Evolutionary conservation across 805 yeast genomes (phyloP).

Genomic region (Kluyveromyces lactis): DNA sequence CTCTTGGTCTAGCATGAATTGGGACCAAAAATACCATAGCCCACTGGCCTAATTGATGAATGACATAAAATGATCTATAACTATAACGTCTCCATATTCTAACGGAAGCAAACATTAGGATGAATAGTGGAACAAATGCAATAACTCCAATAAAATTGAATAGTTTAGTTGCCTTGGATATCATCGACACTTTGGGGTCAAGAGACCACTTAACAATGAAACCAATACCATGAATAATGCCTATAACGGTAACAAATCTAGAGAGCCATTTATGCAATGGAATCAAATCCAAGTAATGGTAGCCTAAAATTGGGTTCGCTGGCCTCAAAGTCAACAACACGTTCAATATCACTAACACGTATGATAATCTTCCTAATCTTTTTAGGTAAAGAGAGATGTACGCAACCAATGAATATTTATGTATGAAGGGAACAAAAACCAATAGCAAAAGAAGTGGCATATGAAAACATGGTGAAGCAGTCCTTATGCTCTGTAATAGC

Average conservation of each 20-base stretch:
- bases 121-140: conserved; percentile 29
- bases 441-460: conserved; percentile 24
- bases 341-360: conserved; percentile 49
- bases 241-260: conserved; percentile 40
- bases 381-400: conserved; percentile 32
- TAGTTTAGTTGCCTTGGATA: conserved; percentile 21
- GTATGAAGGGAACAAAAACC: conserved; percentile 29
- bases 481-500: conserved; percentile 29
- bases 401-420: conserved; percentile 25
- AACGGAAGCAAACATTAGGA: conserved; percentile 40
- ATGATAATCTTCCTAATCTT: conserved; percentile 55
- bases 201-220: conserved; percentile 42
- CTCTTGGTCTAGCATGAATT: conserved; percentile 69
- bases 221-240: conserved; percentile 44
- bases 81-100: conserved; percentile 39
- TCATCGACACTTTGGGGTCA: conserved; percentile 30
- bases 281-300: conserved; percentile 43
- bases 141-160: conserved; percentile 47
- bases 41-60: conserved; percentile 47
- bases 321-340: conserved; percentile 51
- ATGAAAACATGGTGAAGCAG: conserved; percentile 32
- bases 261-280: conserved; percentile 67
- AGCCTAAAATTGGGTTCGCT: conserved; percentile 37
- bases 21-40: conserved; percentile 37
- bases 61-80: conserved; percentile 47